Conservation (phyloP, 2,329 filamentous ascomycete species). For the Fusarium ambrosium region DNA sequence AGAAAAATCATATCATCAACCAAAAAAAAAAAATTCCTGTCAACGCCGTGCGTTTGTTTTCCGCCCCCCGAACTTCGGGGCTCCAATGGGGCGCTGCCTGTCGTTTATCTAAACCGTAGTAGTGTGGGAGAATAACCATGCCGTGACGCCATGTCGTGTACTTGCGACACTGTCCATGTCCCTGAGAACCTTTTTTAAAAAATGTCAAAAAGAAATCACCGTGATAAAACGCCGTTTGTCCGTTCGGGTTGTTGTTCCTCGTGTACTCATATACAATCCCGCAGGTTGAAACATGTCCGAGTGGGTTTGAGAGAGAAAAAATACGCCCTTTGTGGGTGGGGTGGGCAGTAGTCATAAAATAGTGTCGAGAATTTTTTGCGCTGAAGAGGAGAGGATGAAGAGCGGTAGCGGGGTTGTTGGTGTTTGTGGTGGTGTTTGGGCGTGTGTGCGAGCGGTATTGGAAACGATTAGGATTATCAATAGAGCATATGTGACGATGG, state of each 20-base stretch:
- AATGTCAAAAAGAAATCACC: constrained; percentile 9
- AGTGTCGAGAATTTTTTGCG: constrained; percentile 10
- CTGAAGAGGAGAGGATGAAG: constrained; percentile 6
- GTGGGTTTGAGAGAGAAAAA: neutral
- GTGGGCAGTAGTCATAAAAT: constrained; percentile 7
- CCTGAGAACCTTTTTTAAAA: constrained; percentile 24
- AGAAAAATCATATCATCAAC: constrained; percentile 34
- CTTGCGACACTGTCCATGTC: constrained; percentile 41
- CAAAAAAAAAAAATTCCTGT: constrained; percentile 4
- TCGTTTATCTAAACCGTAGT: constrained; percentile 44
- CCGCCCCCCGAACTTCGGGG: constrained; percentile 25
- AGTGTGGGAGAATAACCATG: constrained; percentile 30
- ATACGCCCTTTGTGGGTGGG: constrained; percentile 12
- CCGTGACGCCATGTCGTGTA: constrained; percentile 43
- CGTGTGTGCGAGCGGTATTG: neutral
- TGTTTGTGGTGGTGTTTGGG: neutral
- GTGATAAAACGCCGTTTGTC: constrained; percentile 31
- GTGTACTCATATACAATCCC: constrained; percentile 43
- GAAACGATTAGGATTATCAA: constrained; percentile 44
- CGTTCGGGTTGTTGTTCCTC: constrained; percentile 29
- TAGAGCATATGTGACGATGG: constrained; percentile 23
- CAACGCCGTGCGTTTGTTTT: constrained; percentile 44
- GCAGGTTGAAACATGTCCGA: constrained; percentile 23
- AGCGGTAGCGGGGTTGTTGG: constrained; percentile 4
- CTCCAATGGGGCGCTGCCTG: constrained; percentile 27